These are phyloP conservation scores for Noccaea caerulescens DNA, from an alignment of 345 rosid species.

Conservation along the genomic window DNA sequence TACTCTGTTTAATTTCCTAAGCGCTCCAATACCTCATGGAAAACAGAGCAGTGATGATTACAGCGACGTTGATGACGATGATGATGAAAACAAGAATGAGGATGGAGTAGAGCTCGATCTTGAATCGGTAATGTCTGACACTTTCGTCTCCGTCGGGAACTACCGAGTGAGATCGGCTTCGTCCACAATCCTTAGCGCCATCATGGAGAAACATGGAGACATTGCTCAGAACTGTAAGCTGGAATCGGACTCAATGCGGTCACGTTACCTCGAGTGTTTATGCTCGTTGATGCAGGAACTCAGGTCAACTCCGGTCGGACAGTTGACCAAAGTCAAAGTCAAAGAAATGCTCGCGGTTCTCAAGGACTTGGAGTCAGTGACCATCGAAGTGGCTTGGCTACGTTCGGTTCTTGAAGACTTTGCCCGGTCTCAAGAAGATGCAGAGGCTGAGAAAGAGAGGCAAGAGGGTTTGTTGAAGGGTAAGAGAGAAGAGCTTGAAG, in stretches of 20 bases:
- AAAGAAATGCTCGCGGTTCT: conserved; percentile 74
- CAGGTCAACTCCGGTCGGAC: conserved; percentile 56
- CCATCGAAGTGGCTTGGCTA: conserved; percentile 70
- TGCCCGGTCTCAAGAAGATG: conserved; percentile 47
- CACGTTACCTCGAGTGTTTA: conserved; percentile 72
- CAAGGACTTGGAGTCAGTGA: conserved; percentile 74
- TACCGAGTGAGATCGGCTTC: conserved; percentile 62
- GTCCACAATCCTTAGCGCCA: conserved; percentile 53
- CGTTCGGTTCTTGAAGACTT: conserved; percentile 59
- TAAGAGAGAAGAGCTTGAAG: conserved; percentile 54
- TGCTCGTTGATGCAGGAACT: conserved; percentile 78
- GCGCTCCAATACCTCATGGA: conserved; percentile 16
- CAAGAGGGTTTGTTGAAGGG: conserved; percentile 50
- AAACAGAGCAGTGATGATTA: conserved; percentile 36
- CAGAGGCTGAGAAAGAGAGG: conserved; percentile 50
- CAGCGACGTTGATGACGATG: conserved; percentile 23
- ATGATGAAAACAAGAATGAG: conserved; percentile 42
- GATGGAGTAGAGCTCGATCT: conserved; percentile 48
- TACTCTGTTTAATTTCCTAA: conserved; percentile 26
- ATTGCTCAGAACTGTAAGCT: conserved; percentile 68
- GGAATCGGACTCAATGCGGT: conserved; percentile 71
- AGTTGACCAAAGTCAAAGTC: conserved; percentile 66
- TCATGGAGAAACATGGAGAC: conserved; percentile 74
- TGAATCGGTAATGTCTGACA: conserved; percentile 65
- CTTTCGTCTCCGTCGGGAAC: conserved; percentile 68